These are phyloP conservation scores for Musa troglodytarum DNA, from an alignment of 176 grass and related monocot genomes.

Conservation along the genomic window DNA sequence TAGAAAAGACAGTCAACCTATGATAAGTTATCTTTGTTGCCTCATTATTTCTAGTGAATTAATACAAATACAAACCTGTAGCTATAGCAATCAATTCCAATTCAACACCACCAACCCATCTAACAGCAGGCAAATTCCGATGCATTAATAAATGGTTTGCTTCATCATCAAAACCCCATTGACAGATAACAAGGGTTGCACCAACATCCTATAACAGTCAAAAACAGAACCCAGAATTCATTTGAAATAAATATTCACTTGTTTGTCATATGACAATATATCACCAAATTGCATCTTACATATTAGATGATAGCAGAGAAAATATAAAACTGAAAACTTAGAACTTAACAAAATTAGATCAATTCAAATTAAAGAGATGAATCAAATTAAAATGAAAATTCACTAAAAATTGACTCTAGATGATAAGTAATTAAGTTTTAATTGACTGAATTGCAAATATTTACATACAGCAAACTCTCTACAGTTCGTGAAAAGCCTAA, in stretches of 20 bases:
- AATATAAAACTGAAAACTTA: neutral
- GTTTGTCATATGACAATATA: neutral
- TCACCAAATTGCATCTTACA: neutral
- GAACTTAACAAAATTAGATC: neutral
- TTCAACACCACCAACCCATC: constrained; percentile 99
- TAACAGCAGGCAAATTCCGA: constrained; percentile 87
- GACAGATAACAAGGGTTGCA: constrained; percentile 92
- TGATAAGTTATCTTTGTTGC: no score
- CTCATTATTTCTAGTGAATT: neutral
- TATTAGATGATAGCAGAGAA: neutral
- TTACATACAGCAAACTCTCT: no score
- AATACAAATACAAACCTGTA: constrained; percentile 36
- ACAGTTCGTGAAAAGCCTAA: no score
- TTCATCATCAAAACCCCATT: constrained; percentile 99
- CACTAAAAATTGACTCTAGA: neutral
- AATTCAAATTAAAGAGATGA: neutral
- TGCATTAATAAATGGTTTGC: constrained; percentile 95
- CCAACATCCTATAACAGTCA: constrained; percentile 62
- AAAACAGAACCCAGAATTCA: neutral
- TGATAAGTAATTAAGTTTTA: neutral
- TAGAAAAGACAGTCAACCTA: neutral
- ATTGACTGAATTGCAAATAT: neutral
- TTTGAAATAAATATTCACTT: neutral
- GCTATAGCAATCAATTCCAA: constrained; percentile 96
- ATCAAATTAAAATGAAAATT: neutral